Percentiles rank a stretch among this genome's conserved stretches.
Conservation (phyloP, 768 basidiomycete species). For the Xerocomellus chrysenteron region DNA sequence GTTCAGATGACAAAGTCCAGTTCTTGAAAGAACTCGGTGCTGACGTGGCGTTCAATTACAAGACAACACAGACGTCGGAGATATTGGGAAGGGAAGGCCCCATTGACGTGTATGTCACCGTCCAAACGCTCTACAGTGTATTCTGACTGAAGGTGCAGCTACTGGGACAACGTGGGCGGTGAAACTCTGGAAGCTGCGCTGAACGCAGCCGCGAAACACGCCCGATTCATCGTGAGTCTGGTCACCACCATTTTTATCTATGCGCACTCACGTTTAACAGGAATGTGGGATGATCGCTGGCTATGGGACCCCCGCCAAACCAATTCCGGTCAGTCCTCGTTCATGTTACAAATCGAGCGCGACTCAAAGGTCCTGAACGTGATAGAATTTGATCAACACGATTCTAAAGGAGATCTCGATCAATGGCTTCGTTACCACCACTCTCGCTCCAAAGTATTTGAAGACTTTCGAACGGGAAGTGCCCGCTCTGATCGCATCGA, state of each 20-base stretch:
- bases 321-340: slow-evolving; percentile 1
- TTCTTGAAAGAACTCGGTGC: slow-evolving; percentile 62
- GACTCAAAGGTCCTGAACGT: background rate
- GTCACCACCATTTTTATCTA: background rate
- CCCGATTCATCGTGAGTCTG: slow-evolving; percentile 47
- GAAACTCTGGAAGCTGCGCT: slow-evolving; percentile 57
- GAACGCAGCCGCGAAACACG: slow-evolving; percentile 40
- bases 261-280: background rate
- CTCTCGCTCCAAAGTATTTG: slow-evolving; percentile 33
- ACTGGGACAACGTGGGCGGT: slow-evolving; percentile 56
- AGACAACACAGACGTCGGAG: slow-evolving; percentile 52
- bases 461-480: slow-evolving; percentile 44
- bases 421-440: slow-evolving; percentile 42
- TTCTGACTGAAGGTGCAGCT: slow-evolving; percentile 2
- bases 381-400: slow-evolving; percentile 38
- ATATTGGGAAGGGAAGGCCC: slow-evolving; percentile 57
- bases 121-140: background rate
- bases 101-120: slow-evolving; percentile 42
- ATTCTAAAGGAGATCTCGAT: slow-evolving; percentile 43
- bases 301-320: background rate
- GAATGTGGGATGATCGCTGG: slow-evolving; percentile 33
- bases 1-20: slow-evolving; percentile 70
- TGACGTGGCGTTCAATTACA: slow-evolving; percentile 74
- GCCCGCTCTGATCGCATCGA: slow-evolving; percentile 40
- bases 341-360: background rate